Conservation (phyloP, 805 yeast genomes). For the Monosporozyma servazzii region DNA sequence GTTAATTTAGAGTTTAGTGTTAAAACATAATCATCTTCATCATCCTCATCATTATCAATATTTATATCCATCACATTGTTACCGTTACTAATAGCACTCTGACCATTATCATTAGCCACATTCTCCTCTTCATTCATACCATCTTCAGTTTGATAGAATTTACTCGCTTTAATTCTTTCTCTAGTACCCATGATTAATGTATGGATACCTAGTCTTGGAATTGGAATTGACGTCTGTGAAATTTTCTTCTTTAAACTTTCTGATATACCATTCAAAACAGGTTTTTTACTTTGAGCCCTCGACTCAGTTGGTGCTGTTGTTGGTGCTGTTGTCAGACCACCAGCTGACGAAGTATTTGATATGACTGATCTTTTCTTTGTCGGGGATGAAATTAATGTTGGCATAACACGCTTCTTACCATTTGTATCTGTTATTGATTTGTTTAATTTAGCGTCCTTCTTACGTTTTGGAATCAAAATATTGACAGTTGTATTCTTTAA, state of each 20-base stretch:
- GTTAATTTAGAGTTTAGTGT: conserved; percentile 23
- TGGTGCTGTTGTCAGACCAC: neutral
- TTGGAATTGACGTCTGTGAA: conserved; percentile 37
- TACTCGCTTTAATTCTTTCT: conserved; percentile 29
- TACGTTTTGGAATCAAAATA: conserved; percentile 24
- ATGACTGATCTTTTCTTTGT: neutral
- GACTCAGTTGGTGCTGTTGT: neutral
- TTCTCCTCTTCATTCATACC: conserved; percentile 7
- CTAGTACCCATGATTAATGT: conserved; percentile 53
- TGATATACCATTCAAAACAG: neutral
- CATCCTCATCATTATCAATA: conserved; percentile 8
- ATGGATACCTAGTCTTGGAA: conserved; percentile 59
- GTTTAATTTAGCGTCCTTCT: conserved; percentile 27
- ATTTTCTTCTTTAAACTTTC: conserved; percentile 22
- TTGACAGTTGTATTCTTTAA: conserved; percentile 7
- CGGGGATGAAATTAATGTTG: conserved; percentile 44
- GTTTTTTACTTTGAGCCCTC: neutral
- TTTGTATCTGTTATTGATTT: conserved; percentile 60
- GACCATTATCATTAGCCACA: conserved; percentile 13
- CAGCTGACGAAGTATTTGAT: neutral
- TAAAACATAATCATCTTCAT: conserved; percentile 23
- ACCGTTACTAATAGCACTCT: conserved; percentile 6
- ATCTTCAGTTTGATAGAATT: conserved; percentile 9
- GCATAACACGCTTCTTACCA: conserved; percentile 70
- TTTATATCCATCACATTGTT: conserved; percentile 12